Evolutionary conservation across 78 protist species (phyloP).

Genomic region (Mantamonas sphyraenae): DNA sequence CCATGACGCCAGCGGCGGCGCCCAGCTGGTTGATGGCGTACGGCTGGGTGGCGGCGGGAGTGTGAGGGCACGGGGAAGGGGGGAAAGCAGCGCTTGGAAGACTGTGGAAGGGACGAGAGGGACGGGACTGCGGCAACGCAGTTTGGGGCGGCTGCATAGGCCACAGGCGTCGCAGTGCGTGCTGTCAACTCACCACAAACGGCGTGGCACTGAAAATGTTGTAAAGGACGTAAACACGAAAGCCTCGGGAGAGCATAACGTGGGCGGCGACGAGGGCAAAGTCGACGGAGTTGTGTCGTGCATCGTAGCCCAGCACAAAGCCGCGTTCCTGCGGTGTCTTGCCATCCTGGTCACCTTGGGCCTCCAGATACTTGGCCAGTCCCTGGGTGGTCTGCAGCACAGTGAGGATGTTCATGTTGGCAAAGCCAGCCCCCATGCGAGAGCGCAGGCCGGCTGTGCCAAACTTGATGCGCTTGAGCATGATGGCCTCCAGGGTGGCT

Average conservation of each 20-base stretch:
- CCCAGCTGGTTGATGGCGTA: constrained; percentile 43
- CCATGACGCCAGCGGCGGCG: constrained; percentile 75
- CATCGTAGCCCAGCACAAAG: constrained; percentile 77
- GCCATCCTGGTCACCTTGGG: background rate
- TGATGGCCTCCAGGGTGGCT: background rate
- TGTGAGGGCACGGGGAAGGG: background rate
- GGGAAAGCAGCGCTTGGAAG: background rate
- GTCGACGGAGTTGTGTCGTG: constrained; percentile 59
- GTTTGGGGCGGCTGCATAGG: no score
- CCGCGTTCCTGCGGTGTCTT: background rate
- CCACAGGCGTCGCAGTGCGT: background rate
- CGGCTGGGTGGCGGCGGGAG: constrained; percentile 25
- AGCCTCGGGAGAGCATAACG: constrained; percentile 45
- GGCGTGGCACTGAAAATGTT: constrained; percentile 77
- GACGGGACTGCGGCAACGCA: background rate
- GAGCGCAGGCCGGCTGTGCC: constrained; percentile 84
- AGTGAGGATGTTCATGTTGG: constrained; percentile 85
- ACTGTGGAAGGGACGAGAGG: background rate
- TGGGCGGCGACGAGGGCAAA: constrained; percentile 77
- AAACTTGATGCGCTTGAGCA: constrained; percentile 15
- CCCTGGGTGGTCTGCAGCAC: constrained; percentile 80
- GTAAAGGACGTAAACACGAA: constrained; percentile 46
- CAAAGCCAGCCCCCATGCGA: constrained; percentile 84
- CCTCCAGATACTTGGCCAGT: constrained; percentile 10
- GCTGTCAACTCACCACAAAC: constrained; percentile 48